A percentile compares a stretch with the other conserved stretches of the same genome.
These are phyloP conservation scores for Jatropha curcas DNA, from an alignment of 345 rosid genomes.

Conservation along the genomic window DNA sequence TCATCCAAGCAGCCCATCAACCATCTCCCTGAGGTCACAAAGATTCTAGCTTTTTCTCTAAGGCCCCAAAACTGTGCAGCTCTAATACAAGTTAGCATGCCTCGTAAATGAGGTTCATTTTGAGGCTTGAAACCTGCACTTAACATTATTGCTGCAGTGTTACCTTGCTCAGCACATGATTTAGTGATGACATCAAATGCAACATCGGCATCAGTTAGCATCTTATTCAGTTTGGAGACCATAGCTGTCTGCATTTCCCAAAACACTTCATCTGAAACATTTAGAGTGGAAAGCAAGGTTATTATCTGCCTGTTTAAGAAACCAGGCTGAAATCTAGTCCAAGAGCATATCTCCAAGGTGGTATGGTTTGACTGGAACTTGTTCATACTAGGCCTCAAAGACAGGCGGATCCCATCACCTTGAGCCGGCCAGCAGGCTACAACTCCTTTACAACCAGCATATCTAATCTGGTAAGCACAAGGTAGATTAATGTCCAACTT, in stretches of 20 bases:
- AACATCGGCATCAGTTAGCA: slow-evolving; percentile 62
- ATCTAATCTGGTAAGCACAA: slow-evolving; percentile 88
- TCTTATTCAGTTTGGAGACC: slow-evolving; percentile 59
- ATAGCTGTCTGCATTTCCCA: slow-evolving; percentile 73
- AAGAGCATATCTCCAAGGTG: slow-evolving; percentile 75
- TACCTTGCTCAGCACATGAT: slow-evolving; percentile 76
- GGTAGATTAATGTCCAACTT: slow-evolving; percentile 55
- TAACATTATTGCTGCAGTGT: slow-evolving; percentile 84
- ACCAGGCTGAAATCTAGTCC: slow-evolving; percentile 95
- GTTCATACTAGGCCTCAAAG: slow-evolving; percentile 69
- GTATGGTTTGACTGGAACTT: slow-evolving; percentile 71
- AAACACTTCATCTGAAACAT: slow-evolving; percentile 67
- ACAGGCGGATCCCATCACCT: slow-evolving; percentile 58
- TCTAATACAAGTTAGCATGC: slow-evolving; percentile 82
- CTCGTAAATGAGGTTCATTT: slow-evolving; percentile 74
- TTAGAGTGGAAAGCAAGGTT: slow-evolving; percentile 60
- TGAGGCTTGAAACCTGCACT: slow-evolving; percentile 85
- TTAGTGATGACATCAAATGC: slow-evolving; percentile 84
- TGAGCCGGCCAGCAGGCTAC: slow-evolving; percentile 89
- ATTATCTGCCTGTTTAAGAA: slow-evolving; percentile 90
- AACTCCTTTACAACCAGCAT: slow-evolving; percentile 88
- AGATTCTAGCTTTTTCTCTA: slow-evolving; percentile 82
- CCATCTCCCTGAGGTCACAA: slow-evolving; percentile 83
- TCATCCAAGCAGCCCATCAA: slow-evolving; percentile 94
- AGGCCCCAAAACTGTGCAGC: slow-evolving; percentile 88